Evolutionary conservation across 1,139 yeast genomes (phyloP).

Genomic region (Yamadazyma aaseri): DNA sequence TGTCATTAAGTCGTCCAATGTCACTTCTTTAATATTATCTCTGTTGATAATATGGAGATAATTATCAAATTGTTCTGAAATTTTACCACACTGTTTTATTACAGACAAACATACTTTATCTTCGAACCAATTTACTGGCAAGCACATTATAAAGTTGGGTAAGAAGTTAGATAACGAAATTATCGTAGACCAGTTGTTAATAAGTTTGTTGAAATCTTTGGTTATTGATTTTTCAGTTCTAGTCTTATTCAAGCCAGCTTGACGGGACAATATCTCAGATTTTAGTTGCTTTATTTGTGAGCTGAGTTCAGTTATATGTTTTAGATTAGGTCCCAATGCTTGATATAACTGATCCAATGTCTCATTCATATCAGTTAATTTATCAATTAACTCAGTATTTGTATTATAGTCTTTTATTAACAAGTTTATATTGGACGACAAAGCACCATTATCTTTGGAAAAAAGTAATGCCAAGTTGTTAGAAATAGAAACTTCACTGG

Average conservation of each 20-base stretch:
- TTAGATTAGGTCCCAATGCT: conserved; percentile 16
- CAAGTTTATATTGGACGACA: conserved; percentile 16
- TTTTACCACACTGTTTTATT: conserved; percentile 27
- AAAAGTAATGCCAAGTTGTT: conserved; percentile 20
- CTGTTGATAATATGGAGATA: conserved; percentile 21
- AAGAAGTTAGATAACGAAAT: conserved; percentile 29
- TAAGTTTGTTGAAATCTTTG: conserved; percentile 15
- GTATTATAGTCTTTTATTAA: conserved; percentile 18
- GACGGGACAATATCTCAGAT: conserved; percentile 5
- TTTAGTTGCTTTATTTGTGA: conserved; percentile 12
- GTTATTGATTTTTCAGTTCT: conserved; percentile 5
- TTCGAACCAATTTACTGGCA: conserved; percentile 38
- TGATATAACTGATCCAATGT: conserved; percentile 6
- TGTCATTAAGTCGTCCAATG: conserved; percentile 12
- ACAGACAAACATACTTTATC: conserved; percentile 26
- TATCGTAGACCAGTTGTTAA: conserved; percentile 24
- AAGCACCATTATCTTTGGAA: conserved; percentile 14
- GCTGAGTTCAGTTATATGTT: conserved; percentile 16
- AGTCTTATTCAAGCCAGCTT: conserved; percentile 1
- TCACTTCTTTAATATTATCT: conserved; percentile 11
- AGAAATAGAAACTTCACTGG: conserved; percentile 29
- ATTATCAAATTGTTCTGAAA: conserved; percentile 21
- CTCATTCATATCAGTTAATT: conserved; percentile 7
- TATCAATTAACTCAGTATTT: conserved; percentile 9
- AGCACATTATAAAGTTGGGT: conserved; percentile 29